phyloP scores from a whole-genome alignment of 768 basidiomycete species.

The Collybia sordida region DNA sequence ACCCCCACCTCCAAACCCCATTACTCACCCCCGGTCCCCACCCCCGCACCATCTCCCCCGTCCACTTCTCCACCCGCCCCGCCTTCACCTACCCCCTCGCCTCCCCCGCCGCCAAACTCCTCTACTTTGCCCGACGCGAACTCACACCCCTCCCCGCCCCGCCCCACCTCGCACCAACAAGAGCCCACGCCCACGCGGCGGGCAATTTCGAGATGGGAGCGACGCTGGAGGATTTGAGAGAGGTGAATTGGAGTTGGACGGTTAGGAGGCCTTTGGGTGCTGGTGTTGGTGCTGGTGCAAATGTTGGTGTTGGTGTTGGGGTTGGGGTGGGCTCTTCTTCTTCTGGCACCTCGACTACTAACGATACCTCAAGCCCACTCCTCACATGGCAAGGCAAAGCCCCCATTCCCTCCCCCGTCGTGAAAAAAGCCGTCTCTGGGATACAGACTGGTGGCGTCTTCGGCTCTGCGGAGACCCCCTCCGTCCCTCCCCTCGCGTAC shows the following conservation, averaged over 20 bases:
- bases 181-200: constrained; percentile 21
- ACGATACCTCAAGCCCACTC: too few relatives aligned
- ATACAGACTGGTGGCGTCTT: constrained; percentile 53
- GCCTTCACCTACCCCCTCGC: constrained; percentile 41
- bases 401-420: constrained; percentile 8
- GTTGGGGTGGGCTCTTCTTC: not conserved
- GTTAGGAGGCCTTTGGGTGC: constrained; percentile 23
- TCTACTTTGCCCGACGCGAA: constrained; percentile 63
- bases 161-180: constrained; percentile 29
- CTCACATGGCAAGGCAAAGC: constrained; percentile 16
- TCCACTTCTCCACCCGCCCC: constrained; percentile 30
- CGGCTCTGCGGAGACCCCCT: constrained; percentile 34
- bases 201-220: constrained; percentile 30
- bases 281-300: not conserved
- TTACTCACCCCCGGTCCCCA: too few relatives aligned
- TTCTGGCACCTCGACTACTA: not conserved
- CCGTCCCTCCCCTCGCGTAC: constrained; percentile 6
- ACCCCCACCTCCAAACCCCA: too few relatives aligned
- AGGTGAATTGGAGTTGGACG: constrained; percentile 47
- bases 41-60: constrained; percentile 24
- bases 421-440: constrained; percentile 38
- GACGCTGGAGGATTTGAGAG: constrained; percentile 59
- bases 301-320: not conserved
- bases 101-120: constrained; percentile 56
- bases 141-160: constrained; percentile 43